A percentile compares a stretch with the other conserved stretches of the same genome.
These are phyloP conservation scores for Microcyclospora tardicrescens DNA, from an alignment of 2,329 filamentous ascomycete genomes.

Conservation along the genomic window DNA sequence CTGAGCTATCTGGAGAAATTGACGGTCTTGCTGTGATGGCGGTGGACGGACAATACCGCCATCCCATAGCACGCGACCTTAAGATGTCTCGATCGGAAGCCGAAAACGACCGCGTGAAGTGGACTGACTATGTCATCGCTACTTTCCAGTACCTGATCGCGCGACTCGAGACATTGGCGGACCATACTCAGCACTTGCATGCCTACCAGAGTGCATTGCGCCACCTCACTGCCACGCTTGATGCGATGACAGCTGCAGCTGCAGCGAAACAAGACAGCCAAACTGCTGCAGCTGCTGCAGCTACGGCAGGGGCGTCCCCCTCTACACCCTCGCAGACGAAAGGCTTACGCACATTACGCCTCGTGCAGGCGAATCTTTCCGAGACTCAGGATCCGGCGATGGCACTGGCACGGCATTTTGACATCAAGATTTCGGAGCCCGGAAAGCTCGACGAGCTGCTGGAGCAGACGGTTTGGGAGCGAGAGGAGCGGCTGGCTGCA, in stretches of 20 bases:
- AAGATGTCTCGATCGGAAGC: conserved; percentile 24
- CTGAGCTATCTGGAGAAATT: conserved; percentile 57
- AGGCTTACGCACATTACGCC: conserved; percentile 19
- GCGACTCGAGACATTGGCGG: conserved; percentile 17
- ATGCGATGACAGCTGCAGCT: conserved; percentile 14
- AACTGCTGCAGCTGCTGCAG: not conserved
- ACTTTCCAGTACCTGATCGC: conserved; percentile 30
- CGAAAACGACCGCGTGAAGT: conserved; percentile 24
- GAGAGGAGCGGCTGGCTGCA: conserved; percentile 22
- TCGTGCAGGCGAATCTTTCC: conserved; percentile 20
- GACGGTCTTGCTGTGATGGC: conserved; percentile 59
- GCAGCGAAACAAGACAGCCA: conserved; percentile 13
- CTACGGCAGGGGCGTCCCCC: not conserved
- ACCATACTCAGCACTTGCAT: conserved; percentile 17
- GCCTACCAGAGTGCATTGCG: conserved; percentile 12
- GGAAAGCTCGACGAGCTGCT: conserved; percentile 15
- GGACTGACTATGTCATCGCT: conserved; percentile 30
- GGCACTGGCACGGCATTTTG: conserved; percentile 17
- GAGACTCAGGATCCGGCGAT: conserved; percentile 17
- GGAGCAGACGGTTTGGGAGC: conserved; percentile 19
- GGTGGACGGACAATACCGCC: conserved; percentile 52
- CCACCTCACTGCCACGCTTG: conserved; percentile 12
- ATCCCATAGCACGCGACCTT: conserved; percentile 41
- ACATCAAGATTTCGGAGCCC: conserved; percentile 12
- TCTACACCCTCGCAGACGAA: conserved; percentile 4